Evolutionary conservation across 2,329 filamentous ascomycete genomes (phyloP), one percentile per base, ranked within the genome.

Genomic region (Colletotrichum sp.): DNA sequence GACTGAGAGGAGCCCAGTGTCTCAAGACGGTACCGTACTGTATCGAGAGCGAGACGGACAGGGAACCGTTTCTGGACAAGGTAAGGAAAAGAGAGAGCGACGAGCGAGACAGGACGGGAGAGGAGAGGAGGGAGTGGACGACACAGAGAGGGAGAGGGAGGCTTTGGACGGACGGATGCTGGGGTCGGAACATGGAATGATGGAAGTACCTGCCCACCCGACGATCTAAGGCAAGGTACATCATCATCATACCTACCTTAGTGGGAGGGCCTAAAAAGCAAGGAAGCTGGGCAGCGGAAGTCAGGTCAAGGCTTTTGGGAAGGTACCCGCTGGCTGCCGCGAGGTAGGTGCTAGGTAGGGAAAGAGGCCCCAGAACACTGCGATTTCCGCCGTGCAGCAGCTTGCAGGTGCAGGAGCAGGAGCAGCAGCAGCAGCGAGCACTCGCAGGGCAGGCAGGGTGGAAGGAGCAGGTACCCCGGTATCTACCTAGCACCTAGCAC

Each of bases 11-110:
- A 48, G 24, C 63, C 63, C 63, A 66, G 63, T 66, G 63, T 34
- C 26, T 57, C 15, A 21, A 52, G 18, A 28, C 18, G 24, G 30
- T 26, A 70, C 13, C 15, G 67, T 24, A 61, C 71, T 72, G 64
- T 70, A n/a, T 36, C 21, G 61, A 7, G 32, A 34, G 32, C 18
- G 36, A 52, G 39, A 30, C 26, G 39, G 32, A 18, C 39, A 32
- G 34, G 32, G 28, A 24, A 61, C 72, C 67, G 34, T 67, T 66
- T 74, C 48, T 72, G 52, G 72, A 74, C 39, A 52, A 61, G 59
- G 43, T 59, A 21, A 59, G 61, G 15, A 43, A n/a, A 39, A 6
- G 64, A 64, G 26, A 36, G 48, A 43, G 61, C 61, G 36, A 39
- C 28, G 63, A 59, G 55, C 26, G 21, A 28, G 26, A 59, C 55